phyloP scores from a whole-genome alignment of 495 filamentous ascomycete species.

The Xylaria intraflava region DNA sequence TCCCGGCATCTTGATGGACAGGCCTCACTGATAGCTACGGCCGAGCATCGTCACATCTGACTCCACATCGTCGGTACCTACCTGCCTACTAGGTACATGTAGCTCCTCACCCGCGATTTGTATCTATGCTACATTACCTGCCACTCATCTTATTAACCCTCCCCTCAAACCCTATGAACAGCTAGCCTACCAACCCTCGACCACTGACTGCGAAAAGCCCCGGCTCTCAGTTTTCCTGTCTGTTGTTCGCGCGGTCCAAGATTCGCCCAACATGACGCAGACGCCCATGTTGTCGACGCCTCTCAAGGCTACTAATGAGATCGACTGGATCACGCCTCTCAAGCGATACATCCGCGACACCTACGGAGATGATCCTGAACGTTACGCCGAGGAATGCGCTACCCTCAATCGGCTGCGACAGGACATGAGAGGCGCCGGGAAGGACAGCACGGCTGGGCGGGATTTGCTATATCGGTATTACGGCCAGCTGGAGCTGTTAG shows the following conservation, averaged over 20 bases:
- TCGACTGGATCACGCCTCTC: slow-evolving; percentile 92
- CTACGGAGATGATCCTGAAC: slow-evolving; percentile 93
- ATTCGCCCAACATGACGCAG: slow-evolving; percentile 55
- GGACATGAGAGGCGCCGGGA: slow-evolving; percentile 97
- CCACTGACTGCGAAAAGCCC: neutral
- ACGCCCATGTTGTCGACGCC: slow-evolving; percentile 89
- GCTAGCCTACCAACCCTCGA: neutral
- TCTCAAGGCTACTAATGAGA: slow-evolving; percentile 97
- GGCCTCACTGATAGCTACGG: neutral
- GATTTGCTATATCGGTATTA: slow-evolving; percentile 97
- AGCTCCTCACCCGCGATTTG: slow-evolving; percentile 2
- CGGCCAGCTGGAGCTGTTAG: slow-evolving; percentile 88
- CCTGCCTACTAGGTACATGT: neutral
- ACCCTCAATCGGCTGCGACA: slow-evolving; percentile 95
- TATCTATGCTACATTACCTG: neutral
- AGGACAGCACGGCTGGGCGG: slow-evolving; percentile 89
- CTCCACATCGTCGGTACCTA: neutral
- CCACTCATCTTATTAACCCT: no score
- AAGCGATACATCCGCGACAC: slow-evolving; percentile 89
- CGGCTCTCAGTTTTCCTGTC: slow-evolving; percentile 2
- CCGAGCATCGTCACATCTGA: slow-evolving; percentile 9
- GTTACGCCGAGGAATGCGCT: slow-evolving; percentile 88
- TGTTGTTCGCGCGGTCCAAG: slow-evolving; percentile 2
- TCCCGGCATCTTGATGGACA: no score
- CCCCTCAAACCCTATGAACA: slow-evolving; percentile 4